Base-by-base conservation (phyloP, 169 alveolate species). In the Eimeria falciformis region DNA sequence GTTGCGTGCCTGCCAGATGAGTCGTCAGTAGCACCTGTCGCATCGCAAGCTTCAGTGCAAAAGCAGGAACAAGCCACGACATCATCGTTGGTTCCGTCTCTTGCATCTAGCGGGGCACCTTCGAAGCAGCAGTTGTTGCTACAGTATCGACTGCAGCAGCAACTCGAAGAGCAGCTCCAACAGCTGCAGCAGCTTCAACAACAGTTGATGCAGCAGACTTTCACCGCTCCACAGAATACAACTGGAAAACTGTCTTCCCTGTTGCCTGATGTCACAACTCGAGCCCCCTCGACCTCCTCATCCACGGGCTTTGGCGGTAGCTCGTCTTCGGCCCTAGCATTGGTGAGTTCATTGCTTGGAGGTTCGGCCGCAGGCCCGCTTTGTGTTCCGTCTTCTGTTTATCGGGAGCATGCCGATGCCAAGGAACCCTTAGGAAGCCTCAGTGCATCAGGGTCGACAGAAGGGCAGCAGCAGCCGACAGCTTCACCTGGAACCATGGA, bases 171-270 rank as follows among this genome's bases (percentile, higher is more conserved):
- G 33, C 88, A 79, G 55, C 73, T 79, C 27, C 88, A 79, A 50
- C 88, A 79, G 50, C 43, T 79, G 6, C 88, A 79, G 53, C 88
- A 79, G 37, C 71, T 79, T 9, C 88, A 79, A 29, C 88, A 79
- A 71, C 88, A 79, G 88, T 29, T 53, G 55, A 29, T 79, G 88
- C 88, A 79, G 71, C 88, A 79, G 21, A 27, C 88, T 7, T 79
- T 33, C 37, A 17, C 73, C 25, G 71, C 88, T 11, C 68, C 40
- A 17, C 66, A 79, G 88, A 25, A 50, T 25, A 27, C 43, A 79
- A 62, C n/a, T 7, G 46, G 88, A 14, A 40, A 12, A 50, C 33
- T 37, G 5, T 40, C 88, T 47, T 18, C 29, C 3, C 21, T 79
- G 88, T 68, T 68, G 0, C 62, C 88, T 12, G n/a, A n/a, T n/a